A percentile compares a stretch with the other conserved stretches of the same genome.
These are phyloP conservation scores for Anthostomella pinea DNA, from an alignment of 2,329 filamentous ascomycete genomes.

Conservation along the genomic window DNA sequence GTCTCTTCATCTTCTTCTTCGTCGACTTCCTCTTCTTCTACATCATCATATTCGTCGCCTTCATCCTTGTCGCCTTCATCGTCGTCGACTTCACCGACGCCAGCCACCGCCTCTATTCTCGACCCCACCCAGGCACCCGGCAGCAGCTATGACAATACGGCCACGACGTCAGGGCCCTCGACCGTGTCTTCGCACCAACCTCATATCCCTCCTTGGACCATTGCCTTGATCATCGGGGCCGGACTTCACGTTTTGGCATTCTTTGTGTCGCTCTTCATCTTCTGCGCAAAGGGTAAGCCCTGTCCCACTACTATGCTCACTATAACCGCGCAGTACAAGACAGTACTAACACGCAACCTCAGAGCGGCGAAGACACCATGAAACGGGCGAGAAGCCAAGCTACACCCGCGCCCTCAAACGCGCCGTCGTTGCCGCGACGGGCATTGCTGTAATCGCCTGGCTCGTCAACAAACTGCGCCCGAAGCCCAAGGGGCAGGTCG, in stretches of 20 bases:
- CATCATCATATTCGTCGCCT: no score
- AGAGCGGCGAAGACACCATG: neutral
- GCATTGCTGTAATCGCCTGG: constrained; percentile 5
- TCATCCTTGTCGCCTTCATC: no score
- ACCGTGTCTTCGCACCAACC: neutral
- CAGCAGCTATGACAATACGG: no score
- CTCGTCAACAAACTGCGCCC: neutral
- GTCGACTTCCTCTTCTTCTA: no score
- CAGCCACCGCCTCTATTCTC: no score
- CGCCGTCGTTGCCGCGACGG: constrained; percentile 7
- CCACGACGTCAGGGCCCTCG: no score
- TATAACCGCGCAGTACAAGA: no score
- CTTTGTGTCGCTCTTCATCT: constrained; percentile 1
- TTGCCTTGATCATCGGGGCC: constrained; percentile 9
- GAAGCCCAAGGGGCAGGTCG: neutral
- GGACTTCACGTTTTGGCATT: constrained; percentile 5
- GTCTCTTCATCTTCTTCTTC: no score
- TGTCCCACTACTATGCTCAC: neutral
- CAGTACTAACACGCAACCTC: no score
- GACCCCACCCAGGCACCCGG: no score
- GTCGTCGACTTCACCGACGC: no score
- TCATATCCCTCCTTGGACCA: neutral
- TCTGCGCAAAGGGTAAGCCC: neutral
- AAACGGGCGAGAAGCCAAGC: neutral
- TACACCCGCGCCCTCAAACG: neutral